Evolutionary conservation across 495 filamentous ascomycete species (phyloP), one percentile per base, ranked within the genome.

Genomic region (Venustampulla echinocandica): DNA sequence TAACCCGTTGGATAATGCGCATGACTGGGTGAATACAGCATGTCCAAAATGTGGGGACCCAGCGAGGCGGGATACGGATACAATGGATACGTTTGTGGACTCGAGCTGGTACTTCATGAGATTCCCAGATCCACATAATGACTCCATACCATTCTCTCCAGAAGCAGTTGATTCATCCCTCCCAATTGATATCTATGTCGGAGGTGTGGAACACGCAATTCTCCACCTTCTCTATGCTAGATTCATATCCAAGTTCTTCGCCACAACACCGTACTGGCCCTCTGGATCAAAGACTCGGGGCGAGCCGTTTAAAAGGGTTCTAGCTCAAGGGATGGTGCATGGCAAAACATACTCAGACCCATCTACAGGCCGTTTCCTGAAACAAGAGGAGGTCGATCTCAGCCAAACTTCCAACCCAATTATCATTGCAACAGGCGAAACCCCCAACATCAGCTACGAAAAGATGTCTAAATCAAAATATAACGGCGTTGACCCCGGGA

Each of bases 381-480:
- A 79, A 44, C 84, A 85, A 0, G 73, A 79, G 2, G 88, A 93
- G 57, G 68, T 95, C 13, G 81, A 90, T 47, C 54, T 82, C 10
- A 74, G 67, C 9, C 67, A 74, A 34, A 65, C 72, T 2, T 57
- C 71, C 0, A 69, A 69, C 6, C 84, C 83, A 1, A 68, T 74
- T 39, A 73, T 88, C 28, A 69, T 70, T 32, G 70, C 71, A 0
- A 81, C 80, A 1, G 74, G 74, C 17, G 60, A 75, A 35, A 56
- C 56, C 0, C 78, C 84, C 2, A 71, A 61, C 10, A 58, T 89
- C 22, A 79, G 76, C 0, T 93, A 77, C 46, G 86, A 95, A 63
- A 95, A 95, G 55, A 95, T 95, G 88, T 90, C 84, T n/a, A 95
- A 95, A 63, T 90, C 85, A 46, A 95, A 95, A 57, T 73, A 92